A percentile compares a stretch with the other conserved stretches of the same genome.
These are phyloP conservation scores for Helotiales sp. DNA, from an alignment of 2,329 filamentous ascomycete genomes.

Conservation along the genomic window DNA sequence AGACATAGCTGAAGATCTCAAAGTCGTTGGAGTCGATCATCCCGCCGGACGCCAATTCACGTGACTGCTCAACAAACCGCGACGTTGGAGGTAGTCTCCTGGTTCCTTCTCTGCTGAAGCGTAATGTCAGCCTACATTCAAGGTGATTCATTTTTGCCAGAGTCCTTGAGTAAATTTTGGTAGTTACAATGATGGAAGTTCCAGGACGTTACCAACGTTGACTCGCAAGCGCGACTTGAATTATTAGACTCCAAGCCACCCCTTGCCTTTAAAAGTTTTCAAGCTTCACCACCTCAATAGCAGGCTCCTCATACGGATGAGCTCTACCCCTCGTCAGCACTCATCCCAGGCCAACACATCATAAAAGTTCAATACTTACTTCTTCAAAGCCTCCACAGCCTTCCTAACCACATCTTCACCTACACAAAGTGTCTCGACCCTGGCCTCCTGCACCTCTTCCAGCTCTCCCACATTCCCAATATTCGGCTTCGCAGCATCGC, in stretches of 20 bases:
- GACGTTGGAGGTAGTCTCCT: no score
- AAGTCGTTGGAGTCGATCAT: not conserved
- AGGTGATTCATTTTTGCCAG: no score
- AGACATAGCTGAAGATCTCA: not conserved
- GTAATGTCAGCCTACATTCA: no score
- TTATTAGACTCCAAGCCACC: no score
- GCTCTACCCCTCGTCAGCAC: conserved; percentile 21
- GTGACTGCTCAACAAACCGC: no score
- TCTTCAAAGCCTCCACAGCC: conserved; percentile 64
- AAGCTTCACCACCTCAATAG: conserved; percentile 49
- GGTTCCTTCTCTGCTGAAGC: no score
- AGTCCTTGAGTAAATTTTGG: no score
- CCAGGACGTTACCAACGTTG: no score
- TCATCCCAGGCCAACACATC: not conserved
- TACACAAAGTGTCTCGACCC: conserved; percentile 62
- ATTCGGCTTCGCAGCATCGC: conserved; percentile 59
- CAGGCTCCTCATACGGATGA: conserved; percentile 54
- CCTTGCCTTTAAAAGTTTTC: conserved; percentile 52
- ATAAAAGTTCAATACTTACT: conserved; percentile 42
- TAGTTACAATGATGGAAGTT: no score
- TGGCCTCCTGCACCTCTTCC: conserved; percentile 59
- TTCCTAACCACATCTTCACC: conserved; percentile 56
- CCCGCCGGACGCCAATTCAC: not conserved
- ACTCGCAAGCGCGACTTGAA: no score
- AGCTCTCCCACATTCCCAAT: conserved; percentile 59